phyloP scores from a whole-genome alignment of 1,284 basidiomycete genomes.

The Tilletia walkeri region DNA sequence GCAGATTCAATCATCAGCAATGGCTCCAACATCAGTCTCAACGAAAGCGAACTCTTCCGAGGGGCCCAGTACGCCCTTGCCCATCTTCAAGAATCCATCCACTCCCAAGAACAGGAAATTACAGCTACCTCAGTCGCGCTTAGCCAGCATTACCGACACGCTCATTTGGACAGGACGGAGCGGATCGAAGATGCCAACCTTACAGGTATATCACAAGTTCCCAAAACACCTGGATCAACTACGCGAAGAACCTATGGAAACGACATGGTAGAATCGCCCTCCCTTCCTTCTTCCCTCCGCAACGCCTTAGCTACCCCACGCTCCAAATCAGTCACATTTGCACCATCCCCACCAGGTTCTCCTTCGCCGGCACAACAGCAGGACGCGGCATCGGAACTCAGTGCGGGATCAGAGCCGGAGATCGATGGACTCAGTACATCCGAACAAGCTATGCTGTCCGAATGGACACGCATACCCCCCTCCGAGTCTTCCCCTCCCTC shows the following conservation, averaged over 20 bases:
- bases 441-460: neutral
- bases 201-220: neutral
- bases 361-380: no score
- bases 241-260: no score
- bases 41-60: conserved; percentile 14
- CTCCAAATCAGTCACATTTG: conserved; percentile 9
- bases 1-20: neutral
- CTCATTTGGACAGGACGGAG: conserved; percentile 4
- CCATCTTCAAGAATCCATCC: neutral
- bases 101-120: neutral
- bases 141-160: conserved; percentile 3
- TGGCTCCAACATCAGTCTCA: conserved; percentile 1
- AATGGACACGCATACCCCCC: neutral
- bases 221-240: neutral
- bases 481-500: conserved; percentile 11
- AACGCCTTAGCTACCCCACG: neutral
- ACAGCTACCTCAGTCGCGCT: conserved; percentile 12
- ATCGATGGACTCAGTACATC: neutral
- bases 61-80: conserved; percentile 1
- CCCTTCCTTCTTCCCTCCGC: neutral
- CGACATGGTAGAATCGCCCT: neutral
- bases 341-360: neutral
- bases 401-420: neutral
- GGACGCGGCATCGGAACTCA: neutral
- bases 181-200: conserved; percentile 9